Percentiles rank a stretch among this genome's conserved stretches.
phyloP scores from a whole-genome alignment of 2,329 filamentous ascomycete genomes.

The Ophiostoma quercus region DNA sequence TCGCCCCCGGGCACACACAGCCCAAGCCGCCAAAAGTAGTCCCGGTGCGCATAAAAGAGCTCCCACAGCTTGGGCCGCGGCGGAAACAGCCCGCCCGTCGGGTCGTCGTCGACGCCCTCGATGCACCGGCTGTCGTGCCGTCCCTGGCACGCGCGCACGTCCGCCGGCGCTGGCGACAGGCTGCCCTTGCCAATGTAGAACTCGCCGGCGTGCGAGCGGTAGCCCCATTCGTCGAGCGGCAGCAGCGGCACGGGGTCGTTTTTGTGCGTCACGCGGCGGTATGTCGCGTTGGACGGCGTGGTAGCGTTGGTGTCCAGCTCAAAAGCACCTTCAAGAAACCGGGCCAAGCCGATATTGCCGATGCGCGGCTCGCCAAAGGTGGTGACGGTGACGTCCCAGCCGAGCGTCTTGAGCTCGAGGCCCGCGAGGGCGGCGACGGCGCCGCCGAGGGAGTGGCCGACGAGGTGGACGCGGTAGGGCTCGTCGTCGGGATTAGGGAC shows the following conservation, averaged over 20 bases:
- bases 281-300: constrained; percentile 36
- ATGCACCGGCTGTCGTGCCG: constrained; percentile 68
- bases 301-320: constrained; percentile 33
- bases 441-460: constrained; percentile 89
- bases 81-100: constrained; percentile 43
- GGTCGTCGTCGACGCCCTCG: constrained; percentile 41
- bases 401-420: constrained; percentile 58
- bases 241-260: constrained; percentile 86
- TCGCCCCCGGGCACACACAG: constrained; percentile 80
- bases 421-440: constrained; percentile 84
- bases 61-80: constrained; percentile 75
- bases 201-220: constrained; percentile 77
- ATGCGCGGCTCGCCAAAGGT: constrained; percentile 85
- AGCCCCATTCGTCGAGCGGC: constrained; percentile 84
- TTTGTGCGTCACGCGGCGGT: constrained; percentile 76
- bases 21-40: constrained; percentile 94
- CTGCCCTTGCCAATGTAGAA: constrained; percentile 71
- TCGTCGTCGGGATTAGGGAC: background rate
- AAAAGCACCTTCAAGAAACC: constrained; percentile 53
- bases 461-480: constrained; percentile 66
- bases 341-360: constrained; percentile 53
- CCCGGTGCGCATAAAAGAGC: constrained; percentile 84
- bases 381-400: constrained; percentile 57
- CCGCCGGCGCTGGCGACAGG: constrained; percentile 61
- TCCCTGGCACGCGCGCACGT: constrained; percentile 68